These are phyloP conservation scores for Nothophoma quercina DNA, from an alignment of 2,329 filamentous ascomycete species.

Conservation along the genomic window DNA sequence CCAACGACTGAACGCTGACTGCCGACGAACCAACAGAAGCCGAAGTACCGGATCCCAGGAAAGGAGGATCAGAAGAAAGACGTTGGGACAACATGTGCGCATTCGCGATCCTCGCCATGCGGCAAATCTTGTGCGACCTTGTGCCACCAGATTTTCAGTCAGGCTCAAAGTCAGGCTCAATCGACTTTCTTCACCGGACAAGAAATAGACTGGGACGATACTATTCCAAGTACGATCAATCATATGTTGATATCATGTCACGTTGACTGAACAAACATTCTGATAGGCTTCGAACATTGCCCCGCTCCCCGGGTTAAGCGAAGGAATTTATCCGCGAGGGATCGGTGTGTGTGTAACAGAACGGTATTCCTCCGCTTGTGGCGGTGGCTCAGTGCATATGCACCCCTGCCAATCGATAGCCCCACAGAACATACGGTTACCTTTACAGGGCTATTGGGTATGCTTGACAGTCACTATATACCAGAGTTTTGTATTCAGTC, in stretches of 20 bases:
- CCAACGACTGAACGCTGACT: background rate
- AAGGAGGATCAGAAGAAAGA: too few relatives aligned
- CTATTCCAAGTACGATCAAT: too few relatives aligned
- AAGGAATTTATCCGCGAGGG: background rate
- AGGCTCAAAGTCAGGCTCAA: too few relatives aligned
- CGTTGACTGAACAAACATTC: background rate
- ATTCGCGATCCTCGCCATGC: background rate
- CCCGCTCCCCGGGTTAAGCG: background rate
- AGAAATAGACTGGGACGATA: too few relatives aligned
- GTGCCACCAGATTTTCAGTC: too few relatives aligned
- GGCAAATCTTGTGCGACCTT: background rate
- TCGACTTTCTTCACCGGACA: background rate
- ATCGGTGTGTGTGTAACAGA: slow-evolving; percentile 1
- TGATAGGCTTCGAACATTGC: background rate
- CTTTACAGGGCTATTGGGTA: background rate
- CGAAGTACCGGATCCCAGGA: too few relatives aligned
- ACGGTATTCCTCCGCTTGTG: background rate
- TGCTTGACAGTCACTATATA: background rate
- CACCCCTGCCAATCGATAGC: background rate
- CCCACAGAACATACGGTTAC: background rate
- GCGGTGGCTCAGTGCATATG: slow-evolving; percentile 2
- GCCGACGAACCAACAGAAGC: too few relatives aligned
- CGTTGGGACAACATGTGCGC: too few relatives aligned
- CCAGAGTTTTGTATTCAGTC: background rate
- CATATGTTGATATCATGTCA: background rate